These are phyloP conservation scores for Chlorella ohadii DNA, from an alignment of 139 green algal genomes.

Conservation along the genomic window DNA sequence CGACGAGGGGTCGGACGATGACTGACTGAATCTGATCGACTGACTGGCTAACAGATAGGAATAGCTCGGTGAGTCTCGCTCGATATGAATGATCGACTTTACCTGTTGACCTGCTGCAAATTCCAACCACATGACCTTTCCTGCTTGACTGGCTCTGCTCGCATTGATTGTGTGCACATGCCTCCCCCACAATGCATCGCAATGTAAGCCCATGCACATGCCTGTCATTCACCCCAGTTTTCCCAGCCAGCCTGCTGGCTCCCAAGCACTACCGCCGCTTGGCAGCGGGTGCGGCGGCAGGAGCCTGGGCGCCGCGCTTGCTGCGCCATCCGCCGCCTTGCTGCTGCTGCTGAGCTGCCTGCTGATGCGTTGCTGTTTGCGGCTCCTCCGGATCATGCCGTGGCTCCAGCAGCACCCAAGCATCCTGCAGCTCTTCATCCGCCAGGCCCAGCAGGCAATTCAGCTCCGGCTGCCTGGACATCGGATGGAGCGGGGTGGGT, in stretches of 20 bases:
- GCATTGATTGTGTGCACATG: too few species aligned
- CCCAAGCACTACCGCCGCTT: slow-evolving; percentile 2
- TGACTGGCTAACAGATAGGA: too few species aligned
- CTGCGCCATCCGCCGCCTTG: slow-evolving; percentile 15
- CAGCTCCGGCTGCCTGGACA: slow-evolving; percentile 10
- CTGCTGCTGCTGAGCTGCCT: background rate
- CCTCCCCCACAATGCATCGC: too few species aligned
- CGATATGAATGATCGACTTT: too few species aligned
- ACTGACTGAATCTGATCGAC: too few species aligned
- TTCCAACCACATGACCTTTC: too few species aligned
- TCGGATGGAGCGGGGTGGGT: too few species aligned
- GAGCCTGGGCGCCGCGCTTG: background rate
- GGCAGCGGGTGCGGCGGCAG: background rate
- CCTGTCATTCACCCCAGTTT: too few species aligned
- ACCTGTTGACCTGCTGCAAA: too few species aligned
- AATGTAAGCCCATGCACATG: background rate
- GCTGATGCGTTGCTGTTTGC: background rate
- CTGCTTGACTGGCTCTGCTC: too few species aligned
- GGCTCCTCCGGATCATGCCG: background rate
- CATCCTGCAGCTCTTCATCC: slow-evolving; percentile 33
- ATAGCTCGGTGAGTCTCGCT: too few species aligned
- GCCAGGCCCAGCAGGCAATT: slow-evolving; percentile 18
- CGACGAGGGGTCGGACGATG: background rate
- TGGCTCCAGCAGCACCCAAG: slow-evolving; percentile 46
- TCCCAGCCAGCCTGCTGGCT: background rate